Percentiles rank a stretch among this genome's conserved stretches.
These are phyloP conservation scores for Metarhizium album DNA, from an alignment of 2,329 filamentous ascomycete genomes.

Conservation along the genomic window DNA sequence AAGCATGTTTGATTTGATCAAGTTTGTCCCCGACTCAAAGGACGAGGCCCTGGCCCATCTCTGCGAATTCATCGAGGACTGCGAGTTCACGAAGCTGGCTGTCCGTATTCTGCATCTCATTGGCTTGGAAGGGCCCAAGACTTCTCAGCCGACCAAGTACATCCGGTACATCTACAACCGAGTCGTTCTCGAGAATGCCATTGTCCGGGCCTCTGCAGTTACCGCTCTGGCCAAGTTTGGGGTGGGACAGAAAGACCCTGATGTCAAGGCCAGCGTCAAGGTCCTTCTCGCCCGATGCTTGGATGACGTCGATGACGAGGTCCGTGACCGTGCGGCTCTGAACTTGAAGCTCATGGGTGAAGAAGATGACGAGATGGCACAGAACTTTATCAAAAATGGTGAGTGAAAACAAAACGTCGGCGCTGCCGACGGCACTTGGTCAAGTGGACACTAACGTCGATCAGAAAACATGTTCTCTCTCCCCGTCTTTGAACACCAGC, in stretches of 20 bases:
- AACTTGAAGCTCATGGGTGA: slow-evolving; percentile 89
- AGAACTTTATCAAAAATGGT: slow-evolving; percentile 89
- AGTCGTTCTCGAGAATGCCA: slow-evolving; percentile 92
- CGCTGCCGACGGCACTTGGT: neutral
- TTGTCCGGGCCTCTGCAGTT: slow-evolving; percentile 88
- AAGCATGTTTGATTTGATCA: slow-evolving; percentile 98
- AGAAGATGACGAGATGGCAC: slow-evolving; percentile 78
- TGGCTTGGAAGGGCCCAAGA: slow-evolving; percentile 89
- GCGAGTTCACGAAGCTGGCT: slow-evolving; percentile 96
- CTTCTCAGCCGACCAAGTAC: slow-evolving; percentile 92
- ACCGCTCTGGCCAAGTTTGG: slow-evolving; percentile 96
- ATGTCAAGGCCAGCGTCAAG: slow-evolving; percentile 91
- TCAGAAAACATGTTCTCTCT: slow-evolving; percentile 90
- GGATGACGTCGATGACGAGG: slow-evolving; percentile 96
- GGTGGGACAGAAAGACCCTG: slow-evolving; percentile 88
- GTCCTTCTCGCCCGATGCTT: slow-evolving; percentile 88
- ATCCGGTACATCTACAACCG: slow-evolving; percentile 99
- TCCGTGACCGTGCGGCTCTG: slow-evolving; percentile 86
- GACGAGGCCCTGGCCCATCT: slow-evolving; percentile 81
- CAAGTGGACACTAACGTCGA: slow-evolving; percentile 5
- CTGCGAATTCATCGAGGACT: slow-evolving; percentile 98
- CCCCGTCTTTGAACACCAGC: slow-evolving; percentile 89
- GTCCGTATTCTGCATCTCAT: slow-evolving; percentile 91
- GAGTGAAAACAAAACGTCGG: slow-evolving; percentile 12
- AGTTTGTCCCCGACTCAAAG: slow-evolving; percentile 86